These are phyloP conservation scores for Trichoderma sp. DNA, from an alignment of 2,329 filamentous ascomycete species.

Conservation along the genomic window DNA sequence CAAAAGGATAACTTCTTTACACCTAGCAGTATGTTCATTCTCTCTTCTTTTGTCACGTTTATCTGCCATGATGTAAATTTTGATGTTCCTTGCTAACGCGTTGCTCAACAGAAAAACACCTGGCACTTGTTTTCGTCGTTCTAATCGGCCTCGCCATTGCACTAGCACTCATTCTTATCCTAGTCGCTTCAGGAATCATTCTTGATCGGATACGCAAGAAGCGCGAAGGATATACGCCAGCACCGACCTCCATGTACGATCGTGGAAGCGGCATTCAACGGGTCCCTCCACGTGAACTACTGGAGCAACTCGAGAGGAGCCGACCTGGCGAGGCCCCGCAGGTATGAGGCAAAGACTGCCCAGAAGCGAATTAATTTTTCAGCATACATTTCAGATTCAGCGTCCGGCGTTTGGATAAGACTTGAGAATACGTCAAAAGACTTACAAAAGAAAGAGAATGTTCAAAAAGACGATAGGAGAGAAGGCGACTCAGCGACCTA, in stretches of 20 bases:
- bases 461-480: background rate
- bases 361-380: constrained; percentile 26
- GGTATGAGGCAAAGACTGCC: constrained; percentile 43
- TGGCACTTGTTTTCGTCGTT: constrained; percentile 76
- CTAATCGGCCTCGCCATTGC: constrained; percentile 79
- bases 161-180: constrained; percentile 72
- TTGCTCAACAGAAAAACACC: constrained; percentile 39
- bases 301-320: constrained; percentile 55
- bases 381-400: constrained; percentile 34
- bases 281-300: constrained; percentile 62
- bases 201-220: constrained; percentile 75
- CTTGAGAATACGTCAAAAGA: constrained; percentile 19
- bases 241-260: constrained; percentile 67
- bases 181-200: constrained; percentile 73
- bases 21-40: constrained; percentile 52
- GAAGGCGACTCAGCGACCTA: background rate
- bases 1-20: constrained; percentile 78
- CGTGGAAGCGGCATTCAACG: constrained; percentile 59
- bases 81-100: background rate
- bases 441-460: constrained; percentile 4
- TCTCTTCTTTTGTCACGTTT: background rate
- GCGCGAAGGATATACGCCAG: constrained; percentile 78
- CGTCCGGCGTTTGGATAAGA: constrained; percentile 43
- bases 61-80: background rate
- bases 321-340: constrained; percentile 50